Base-by-base conservation (phyloP, 192 early-diverging fungal genomes). In the Coemansia sp. region DNA sequence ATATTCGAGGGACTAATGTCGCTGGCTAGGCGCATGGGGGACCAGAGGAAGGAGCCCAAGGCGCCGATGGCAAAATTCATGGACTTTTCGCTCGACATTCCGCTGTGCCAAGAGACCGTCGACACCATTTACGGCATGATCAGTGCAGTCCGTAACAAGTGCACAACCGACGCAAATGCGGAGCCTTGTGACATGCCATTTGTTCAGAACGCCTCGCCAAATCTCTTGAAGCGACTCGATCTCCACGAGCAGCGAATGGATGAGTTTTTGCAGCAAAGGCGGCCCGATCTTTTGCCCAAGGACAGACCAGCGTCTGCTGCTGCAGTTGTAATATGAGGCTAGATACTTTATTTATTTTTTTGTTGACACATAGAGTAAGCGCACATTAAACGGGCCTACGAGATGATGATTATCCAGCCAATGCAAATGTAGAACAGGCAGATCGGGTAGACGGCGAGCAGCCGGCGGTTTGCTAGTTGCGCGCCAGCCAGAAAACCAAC, bases 371-470 rank as follows among this genome's bases (percentile, higher is more conserved):
- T 16, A 50, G 14, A 66, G 35, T n/a, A 62, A 26, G 23, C 4
- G 19, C 3, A 37, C 46, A 13, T 17, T 37, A 23, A 43, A 23
- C 6, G 38, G 38, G n/a, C 21, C 64, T 67, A 90, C 52, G 91
- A 90, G 35, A 93, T 91, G 26, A 91, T 84, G 60, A 99, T 91
- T 82, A 98, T 87, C 97, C 97, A 99, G 46, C 87, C 91, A 74
- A 99, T 95, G 71, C 92, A 84, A 62, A 97, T 94, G 77, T 96
- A 99, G 69, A 99, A 99, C 65, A 99, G 79, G 66, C 91, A 93
- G 26, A 99, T 89, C 47, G 97, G 97, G 74, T 98, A 99, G 35
- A 98, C 87, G 11, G 94, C 96, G 47, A 99, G 84, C 50, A 90
- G 72, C 8, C 94, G 87, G 30, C 95, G 86, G 76, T 97, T 93